Evolutionary conservation across 2,329 filamentous ascomycete genomes (phyloP).

Genomic region (Fusarium irregulare): DNA sequence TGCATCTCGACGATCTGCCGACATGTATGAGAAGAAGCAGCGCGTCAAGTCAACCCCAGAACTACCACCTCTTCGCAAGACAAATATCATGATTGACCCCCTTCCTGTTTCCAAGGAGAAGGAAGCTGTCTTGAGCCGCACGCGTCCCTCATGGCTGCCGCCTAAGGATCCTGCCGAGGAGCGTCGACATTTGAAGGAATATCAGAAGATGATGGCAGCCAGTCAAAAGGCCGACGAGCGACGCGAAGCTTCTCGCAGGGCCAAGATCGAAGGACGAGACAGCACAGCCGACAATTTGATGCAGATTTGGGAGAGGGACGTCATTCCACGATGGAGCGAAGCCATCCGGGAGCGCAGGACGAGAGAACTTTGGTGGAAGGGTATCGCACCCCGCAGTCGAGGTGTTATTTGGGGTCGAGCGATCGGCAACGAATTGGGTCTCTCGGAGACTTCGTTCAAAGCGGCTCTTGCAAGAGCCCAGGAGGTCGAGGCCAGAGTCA

Average conservation of each 20-base stretch:
- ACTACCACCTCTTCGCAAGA: constrained; percentile 75
- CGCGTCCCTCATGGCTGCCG: constrained; percentile 84
- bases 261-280: constrained; percentile 65
- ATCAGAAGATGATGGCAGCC: constrained; percentile 82
- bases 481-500: constrained; percentile 68
- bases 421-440: constrained; percentile 77
- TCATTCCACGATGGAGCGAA: constrained; percentile 79
- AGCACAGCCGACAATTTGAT: constrained; percentile 65
- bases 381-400: constrained; percentile 76
- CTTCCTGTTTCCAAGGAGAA: constrained; percentile 88
- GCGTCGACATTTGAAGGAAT: constrained; percentile 85
- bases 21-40: constrained; percentile 58
- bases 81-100: constrained; percentile 86
- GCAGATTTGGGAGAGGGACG: constrained; percentile 79
- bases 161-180: constrained; percentile 93
- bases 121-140: constrained; percentile 83
- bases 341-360: constrained; percentile 76
- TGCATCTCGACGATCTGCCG: constrained; percentile 49
- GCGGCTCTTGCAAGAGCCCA: constrained; percentile 76
- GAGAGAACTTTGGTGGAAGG: constrained; percentile 85
- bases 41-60: constrained; percentile 75
- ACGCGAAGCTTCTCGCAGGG: constrained; percentile 64
- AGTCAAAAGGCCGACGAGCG: constrained; percentile 70
- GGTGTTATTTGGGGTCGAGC: constrained; percentile 77
- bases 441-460: constrained; percentile 74